phyloP scores from a whole-genome alignment of 2,329 filamentous ascomycete genomes.

The Beauveria rudraprayagi region DNA sequence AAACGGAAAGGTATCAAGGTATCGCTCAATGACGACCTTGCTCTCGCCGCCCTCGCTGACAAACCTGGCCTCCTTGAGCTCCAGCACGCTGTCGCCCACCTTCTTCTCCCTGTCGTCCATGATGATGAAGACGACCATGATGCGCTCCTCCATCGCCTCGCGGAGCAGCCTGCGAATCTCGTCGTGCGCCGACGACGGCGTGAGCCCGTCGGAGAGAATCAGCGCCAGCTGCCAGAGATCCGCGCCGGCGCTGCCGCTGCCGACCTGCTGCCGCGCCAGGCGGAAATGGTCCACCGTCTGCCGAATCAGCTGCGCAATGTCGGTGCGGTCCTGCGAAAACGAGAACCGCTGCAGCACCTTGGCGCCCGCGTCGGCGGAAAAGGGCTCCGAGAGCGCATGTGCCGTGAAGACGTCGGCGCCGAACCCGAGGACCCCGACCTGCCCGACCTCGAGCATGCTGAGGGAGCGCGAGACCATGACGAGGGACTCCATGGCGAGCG shows the following conservation, averaged over 20 bases:
- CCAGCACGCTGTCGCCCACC: slow-evolving; percentile 64
- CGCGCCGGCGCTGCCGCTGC: slow-evolving; percentile 34
- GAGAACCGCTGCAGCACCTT: slow-evolving; percentile 76
- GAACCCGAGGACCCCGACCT: slow-evolving; percentile 87
- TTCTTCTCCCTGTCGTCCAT: slow-evolving; percentile 58
- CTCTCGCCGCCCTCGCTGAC: slow-evolving; percentile 56
- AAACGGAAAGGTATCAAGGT: slow-evolving; percentile 94
- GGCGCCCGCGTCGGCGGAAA: slow-evolving; percentile 68
- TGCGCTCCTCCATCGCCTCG: slow-evolving; percentile 82
- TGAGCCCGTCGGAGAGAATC: slow-evolving; percentile 89
- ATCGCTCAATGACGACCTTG: slow-evolving; percentile 75
- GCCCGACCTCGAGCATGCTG: slow-evolving; percentile 87
- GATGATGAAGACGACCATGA: slow-evolving; percentile 98
- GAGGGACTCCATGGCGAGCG: slow-evolving; percentile 85
- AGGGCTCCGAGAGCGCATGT: slow-evolving; percentile 76
- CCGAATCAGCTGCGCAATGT: slow-evolving; percentile 71
- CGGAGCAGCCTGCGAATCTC: slow-evolving; percentile 73
- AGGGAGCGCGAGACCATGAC: slow-evolving; percentile 84
- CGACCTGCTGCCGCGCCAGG: slow-evolving; percentile 56
- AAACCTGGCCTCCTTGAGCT: slow-evolving; percentile 82
- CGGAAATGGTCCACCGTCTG: slow-evolving; percentile 76
- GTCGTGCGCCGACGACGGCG: slow-evolving; percentile 72
- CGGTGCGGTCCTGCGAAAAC: slow-evolving; percentile 78
- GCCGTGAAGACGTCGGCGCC: slow-evolving; percentile 76
- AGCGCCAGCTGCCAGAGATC: slow-evolving; percentile 95